Percentiles rank a stretch among this genome's conserved stretches.
These are phyloP conservation scores for Colletotrichum costaricense DNA, from an alignment of 2,329 filamentous ascomycete species.

Conservation along the genomic window DNA sequence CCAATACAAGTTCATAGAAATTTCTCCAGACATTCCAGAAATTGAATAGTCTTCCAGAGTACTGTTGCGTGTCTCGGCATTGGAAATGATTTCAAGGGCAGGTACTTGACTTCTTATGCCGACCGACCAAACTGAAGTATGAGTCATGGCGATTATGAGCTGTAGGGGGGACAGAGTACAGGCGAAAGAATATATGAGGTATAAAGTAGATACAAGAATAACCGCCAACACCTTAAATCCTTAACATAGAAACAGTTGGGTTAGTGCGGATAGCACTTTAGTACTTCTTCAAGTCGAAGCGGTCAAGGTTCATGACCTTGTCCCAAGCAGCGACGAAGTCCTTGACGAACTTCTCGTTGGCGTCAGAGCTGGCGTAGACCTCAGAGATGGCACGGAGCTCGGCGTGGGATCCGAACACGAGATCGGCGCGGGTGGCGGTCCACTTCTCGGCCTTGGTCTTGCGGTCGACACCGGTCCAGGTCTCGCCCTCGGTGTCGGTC, in stretches of 20 bases:
- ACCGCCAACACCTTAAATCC: neutral
- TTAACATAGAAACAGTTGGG: neutral
- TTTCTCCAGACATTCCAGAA: no score
- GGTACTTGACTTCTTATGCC: no score
- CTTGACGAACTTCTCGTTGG: constrained; percentile 73
- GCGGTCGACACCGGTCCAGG: constrained; percentile 73
- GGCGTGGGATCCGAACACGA: constrained; percentile 78
- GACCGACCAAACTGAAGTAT: no score
- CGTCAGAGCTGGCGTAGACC: constrained; percentile 73
- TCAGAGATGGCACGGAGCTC: constrained; percentile 79
- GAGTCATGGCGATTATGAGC: rapidly evolving
- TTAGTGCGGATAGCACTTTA: neutral
- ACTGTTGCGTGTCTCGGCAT: no score
- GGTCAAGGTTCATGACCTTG: constrained; percentile 81
- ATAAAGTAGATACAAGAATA: constrained; percentile 4
- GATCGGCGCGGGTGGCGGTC: constrained; percentile 75
- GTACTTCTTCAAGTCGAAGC: constrained; percentile 67
- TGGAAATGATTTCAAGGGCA: no score
- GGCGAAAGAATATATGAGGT: neutral
- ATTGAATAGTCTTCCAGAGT: no score
- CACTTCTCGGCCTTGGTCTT: constrained; percentile 75
- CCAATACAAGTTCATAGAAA: neutral
- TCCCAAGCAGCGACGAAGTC: constrained; percentile 80
- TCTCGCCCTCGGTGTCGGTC: constrained; percentile 57
- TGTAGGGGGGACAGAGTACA: no score